A percentile compares a stretch with the other conserved stretches of the same genome.
These are phyloP conservation scores for Ceratorhiza oryzae-sativae DNA, from an alignment of 1,284 basidiomycete genomes.

Conservation along the genomic window DNA sequence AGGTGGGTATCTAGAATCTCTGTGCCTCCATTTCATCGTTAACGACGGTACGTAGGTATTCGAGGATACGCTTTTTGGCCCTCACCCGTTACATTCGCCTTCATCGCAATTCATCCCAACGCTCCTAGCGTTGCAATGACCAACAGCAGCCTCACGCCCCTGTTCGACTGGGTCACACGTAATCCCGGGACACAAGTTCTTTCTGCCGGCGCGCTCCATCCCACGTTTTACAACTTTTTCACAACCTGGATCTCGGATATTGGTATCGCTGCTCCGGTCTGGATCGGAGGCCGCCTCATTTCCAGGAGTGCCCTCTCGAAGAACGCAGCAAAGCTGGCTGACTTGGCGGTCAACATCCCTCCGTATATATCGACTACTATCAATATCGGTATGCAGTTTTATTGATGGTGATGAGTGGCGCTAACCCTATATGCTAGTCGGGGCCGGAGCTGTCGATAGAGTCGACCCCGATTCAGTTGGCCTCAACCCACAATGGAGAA, in stretches of 20 bases:
- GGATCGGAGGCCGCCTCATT: background rate
- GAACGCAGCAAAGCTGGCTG: background rate
- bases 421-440: constrained; percentile 45
- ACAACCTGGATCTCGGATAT: background rate
- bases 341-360: background rate
- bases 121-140: background rate
- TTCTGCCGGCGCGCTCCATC: background rate
- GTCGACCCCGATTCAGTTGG: constrained; percentile 52
- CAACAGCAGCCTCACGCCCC: background rate
- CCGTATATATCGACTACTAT: background rate
- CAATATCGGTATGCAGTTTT: no score
- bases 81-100: background rate
- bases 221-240: constrained; percentile 11
- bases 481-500: constrained; percentile 57
- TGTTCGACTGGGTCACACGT: constrained; percentile 7
- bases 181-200: background rate
- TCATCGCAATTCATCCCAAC: constrained; percentile 10
- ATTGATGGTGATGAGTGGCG: no score
- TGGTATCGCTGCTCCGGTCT: background rate
- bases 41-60: background rate
- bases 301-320: background rate
- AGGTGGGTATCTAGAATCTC: background rate
- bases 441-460: constrained; percentile 53
- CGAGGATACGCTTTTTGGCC: constrained; percentile 11
- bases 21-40: background rate